These are phyloP conservation scores for Clonostachys byssicola DNA, from an alignment of 2,329 filamentous ascomycete species.

Conservation along the genomic window DNA sequence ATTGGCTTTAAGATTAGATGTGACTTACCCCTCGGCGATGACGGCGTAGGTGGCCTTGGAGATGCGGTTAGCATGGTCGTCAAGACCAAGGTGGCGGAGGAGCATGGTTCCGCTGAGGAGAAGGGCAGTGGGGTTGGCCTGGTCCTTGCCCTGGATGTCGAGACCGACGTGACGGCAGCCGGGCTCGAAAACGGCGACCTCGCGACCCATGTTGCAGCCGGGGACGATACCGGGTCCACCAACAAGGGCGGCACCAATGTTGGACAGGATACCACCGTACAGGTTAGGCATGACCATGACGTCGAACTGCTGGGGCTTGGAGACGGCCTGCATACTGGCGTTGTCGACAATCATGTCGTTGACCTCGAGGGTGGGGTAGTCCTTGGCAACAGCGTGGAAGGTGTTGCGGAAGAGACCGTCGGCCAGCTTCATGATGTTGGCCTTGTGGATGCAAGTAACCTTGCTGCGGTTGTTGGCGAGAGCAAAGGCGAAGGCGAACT, in stretches of 20 bases:
- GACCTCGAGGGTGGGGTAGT: slow-evolving; percentile 91
- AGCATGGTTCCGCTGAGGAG: slow-evolving; percentile 96
- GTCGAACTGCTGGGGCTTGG: slow-evolving; percentile 94
- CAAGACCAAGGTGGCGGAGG: slow-evolving; percentile 91
- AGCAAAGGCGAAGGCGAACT: slow-evolving; percentile 97
- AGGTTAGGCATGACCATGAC: slow-evolving; percentile 99
- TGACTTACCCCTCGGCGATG: slow-evolving; percentile 82
- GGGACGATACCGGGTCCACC: slow-evolving; percentile 96
- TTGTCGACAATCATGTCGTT: slow-evolving; percentile 99
- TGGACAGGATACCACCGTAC: slow-evolving; percentile 98
- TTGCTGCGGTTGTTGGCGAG: slow-evolving; percentile 99
- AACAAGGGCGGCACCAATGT: slow-evolving; percentile 95
- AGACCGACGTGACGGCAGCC: slow-evolving; percentile 99
- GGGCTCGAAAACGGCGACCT: slow-evolving; percentile 97
- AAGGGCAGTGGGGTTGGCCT: slow-evolving; percentile 96
- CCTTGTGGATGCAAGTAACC: slow-evolving; percentile 99
- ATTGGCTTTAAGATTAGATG: not conserved
- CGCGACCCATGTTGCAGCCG: slow-evolving; percentile 98
- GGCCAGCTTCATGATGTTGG: slow-evolving; percentile 99
- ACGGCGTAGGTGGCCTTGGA: slow-evolving; percentile 76
- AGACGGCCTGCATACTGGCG: slow-evolving; percentile 98
- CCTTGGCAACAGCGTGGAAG: slow-evolving; percentile 88
- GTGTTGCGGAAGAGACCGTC: slow-evolving; percentile 98
- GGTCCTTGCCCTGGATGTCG: slow-evolving; percentile 99
- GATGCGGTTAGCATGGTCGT: slow-evolving; percentile 98